These are phyloP conservation scores for Epichloe gansuensis DNA, from an alignment of 2,329 filamentous ascomycete species.

Conservation along the genomic window DNA sequence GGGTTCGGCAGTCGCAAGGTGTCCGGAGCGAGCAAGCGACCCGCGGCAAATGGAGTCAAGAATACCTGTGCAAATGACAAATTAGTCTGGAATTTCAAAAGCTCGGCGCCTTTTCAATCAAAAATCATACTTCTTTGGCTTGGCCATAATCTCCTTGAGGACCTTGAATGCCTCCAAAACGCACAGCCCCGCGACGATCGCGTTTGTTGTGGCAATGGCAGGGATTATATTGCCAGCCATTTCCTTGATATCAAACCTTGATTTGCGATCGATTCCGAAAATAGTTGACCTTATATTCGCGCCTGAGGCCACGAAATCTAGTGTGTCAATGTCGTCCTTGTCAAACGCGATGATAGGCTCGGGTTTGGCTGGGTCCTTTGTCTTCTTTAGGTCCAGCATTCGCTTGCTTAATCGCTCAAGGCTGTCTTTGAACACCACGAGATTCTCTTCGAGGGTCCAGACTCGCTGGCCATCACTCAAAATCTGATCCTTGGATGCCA, in stretches of 20 bases:
- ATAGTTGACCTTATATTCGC: slow-evolving; percentile 80
- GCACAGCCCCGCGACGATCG: slow-evolving; percentile 85
- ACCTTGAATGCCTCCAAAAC: slow-evolving; percentile 91
- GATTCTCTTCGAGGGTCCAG: slow-evolving; percentile 77
- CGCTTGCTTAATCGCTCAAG: slow-evolving; percentile 65
- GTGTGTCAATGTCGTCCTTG: slow-evolving; percentile 89
- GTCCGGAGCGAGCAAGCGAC: slow-evolving; percentile 47
- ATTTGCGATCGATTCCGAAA: slow-evolving; percentile 82
- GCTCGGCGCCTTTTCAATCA: not conserved
- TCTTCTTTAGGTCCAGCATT: slow-evolving; percentile 49
- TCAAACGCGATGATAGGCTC: slow-evolving; percentile 73
- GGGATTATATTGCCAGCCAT: slow-evolving; percentile 99
- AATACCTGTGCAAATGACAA: slow-evolving; percentile 47
- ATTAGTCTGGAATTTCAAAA: slow-evolving; percentile 3
- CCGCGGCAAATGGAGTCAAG: slow-evolving; percentile 54
- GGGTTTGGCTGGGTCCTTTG: slow-evolving; percentile 33
- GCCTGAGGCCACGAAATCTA: slow-evolving; percentile 86
- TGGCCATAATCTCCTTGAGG: slow-evolving; percentile 56
- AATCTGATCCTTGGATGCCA: slow-evolving; percentile 41
- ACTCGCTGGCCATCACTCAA: slow-evolving; percentile 57
- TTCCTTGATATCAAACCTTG: slow-evolving; percentile 94
- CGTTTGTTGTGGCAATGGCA: slow-evolving; percentile 95
- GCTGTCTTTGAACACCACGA: slow-evolving; percentile 78
- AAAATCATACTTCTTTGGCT: slow-evolving; percentile 54
- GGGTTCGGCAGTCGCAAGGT: slow-evolving; percentile 56